phyloP scores from a whole-genome alignment of 805 yeast genomes.

The Sugiyamaella americana region DNA sequence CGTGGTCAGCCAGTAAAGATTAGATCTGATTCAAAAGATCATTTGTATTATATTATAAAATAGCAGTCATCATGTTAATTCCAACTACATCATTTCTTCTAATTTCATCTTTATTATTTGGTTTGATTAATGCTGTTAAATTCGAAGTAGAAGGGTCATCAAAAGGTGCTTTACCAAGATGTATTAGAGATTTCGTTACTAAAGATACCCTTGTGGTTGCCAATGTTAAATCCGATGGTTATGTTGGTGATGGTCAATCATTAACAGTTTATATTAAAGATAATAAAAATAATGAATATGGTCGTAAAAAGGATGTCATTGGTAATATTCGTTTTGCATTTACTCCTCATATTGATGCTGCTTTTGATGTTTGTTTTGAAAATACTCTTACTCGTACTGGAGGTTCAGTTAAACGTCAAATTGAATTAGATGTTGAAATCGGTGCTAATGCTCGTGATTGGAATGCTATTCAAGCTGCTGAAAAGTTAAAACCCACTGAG shows the following conservation, averaged over 20 bases:
- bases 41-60: no score
- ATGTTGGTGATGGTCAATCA: conserved; percentile 79
- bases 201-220: conserved; percentile 86
- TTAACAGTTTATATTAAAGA: conserved; percentile 56
- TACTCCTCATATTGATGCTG: conserved; percentile 73
- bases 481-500: conserved; percentile 89
- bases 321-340: conserved; percentile 73
- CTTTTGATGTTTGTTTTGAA: conserved; percentile 88
- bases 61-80: no score
- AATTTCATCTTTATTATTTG: no score
- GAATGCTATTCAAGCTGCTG: conserved; percentile 89
- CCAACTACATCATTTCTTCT: no score
- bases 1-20: conserved; percentile 1
- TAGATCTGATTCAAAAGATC: neutral
- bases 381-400: conserved; percentile 43
- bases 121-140: conserved; percentile 24
- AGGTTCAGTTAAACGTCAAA: conserved; percentile 51
- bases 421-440: conserved; percentile 87
- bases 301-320: conserved; percentile 67
- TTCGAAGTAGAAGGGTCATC: conserved; percentile 31
- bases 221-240: conserved; percentile 67
- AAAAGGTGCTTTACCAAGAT: conserved; percentile 45
- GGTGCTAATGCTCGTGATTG: conserved; percentile 98
- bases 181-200: conserved; percentile 86
- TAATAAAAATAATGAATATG: conserved; percentile 78